Evolutionary conservation across 208 protist species (phyloP), one percentile per base, ranked within the genome.

Genomic region (Acanthamoeba healyi): DNA sequence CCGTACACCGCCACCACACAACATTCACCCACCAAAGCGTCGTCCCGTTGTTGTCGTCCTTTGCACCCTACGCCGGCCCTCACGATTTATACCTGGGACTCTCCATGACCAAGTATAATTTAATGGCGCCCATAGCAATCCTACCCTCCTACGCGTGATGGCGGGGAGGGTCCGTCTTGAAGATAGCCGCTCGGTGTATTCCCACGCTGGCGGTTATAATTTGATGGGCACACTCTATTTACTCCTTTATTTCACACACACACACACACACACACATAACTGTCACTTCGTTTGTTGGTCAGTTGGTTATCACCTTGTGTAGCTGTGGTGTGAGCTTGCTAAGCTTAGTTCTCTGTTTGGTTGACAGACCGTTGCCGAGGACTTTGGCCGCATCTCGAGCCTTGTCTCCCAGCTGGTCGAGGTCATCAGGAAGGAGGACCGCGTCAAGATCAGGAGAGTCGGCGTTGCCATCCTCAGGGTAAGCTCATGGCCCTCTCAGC

Each of bases 381-480:
- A 61, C 32, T 65, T 88, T 24, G 79, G 46, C n/a, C 42, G 24
- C 29, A 88, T n/a, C 29, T 88, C 51, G n/a, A 46, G 17, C 79
- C 51, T 63, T 14, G 79, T 88, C 22, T 44, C 87, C 5, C 63
- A 92, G 56, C 87, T 92, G 10, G 87, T 92, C 9, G 87, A 92
- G 15, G 87, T 92, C 70, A 44, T 96, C 93, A 70, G 89, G 51
- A 58, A 88, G 44, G 77, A 65, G 38, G 54, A 90, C 29, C 65
- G 38, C 40, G 94, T 94, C 36, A 96, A 96, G 72, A 93, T 96
- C 29, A 82, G 34, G 42, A 82, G 95, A 42, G 63, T 96, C n/a
- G 49, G 56, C 36, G n/a, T 95, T 54, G 94, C 94, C 58, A 94
- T 51, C 26, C 63, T 95, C 34, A 84, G 63, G 38, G 72, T 95